Conservation (phyloP, 352 stramenopile genomes). For the Globisporangium carolinianum region DNA sequence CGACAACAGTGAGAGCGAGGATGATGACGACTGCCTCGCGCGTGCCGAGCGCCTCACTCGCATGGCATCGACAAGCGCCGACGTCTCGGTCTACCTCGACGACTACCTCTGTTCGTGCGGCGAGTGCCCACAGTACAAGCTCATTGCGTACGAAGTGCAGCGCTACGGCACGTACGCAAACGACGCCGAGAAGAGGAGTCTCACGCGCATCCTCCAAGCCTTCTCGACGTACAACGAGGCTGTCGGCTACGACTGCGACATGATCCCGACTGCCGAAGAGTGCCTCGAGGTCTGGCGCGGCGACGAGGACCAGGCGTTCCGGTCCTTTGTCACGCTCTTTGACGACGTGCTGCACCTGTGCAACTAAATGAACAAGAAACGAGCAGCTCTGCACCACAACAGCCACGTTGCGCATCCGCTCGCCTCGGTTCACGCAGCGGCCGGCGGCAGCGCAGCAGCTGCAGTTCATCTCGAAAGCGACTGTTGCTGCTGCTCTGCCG, state of each 20-base stretch:
- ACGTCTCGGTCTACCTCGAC: constrained; percentile 31
- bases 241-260: constrained; percentile 38
- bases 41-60: constrained; percentile 22
- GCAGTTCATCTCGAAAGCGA: neutral
- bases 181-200: constrained; percentile 23
- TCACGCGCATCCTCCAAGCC: constrained; percentile 48
- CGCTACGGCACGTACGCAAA: constrained; percentile 21
- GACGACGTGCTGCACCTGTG: constrained; percentile 48
- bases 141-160: constrained; percentile 40
- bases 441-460: neutral
- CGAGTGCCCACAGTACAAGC: constrained; percentile 50
- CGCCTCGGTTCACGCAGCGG: constrained; percentile 1
- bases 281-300: constrained; percentile 51
- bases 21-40: constrained; percentile 24
- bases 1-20: constrained; percentile 14
- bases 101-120: constrained; percentile 63
- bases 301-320: constrained; percentile 58
- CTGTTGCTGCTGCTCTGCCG: neutral
- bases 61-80: constrained; percentile 18
- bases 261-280: constrained; percentile 46
- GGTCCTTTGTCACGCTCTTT: constrained; percentile 50
- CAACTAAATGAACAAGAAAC: neutral
- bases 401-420: neutral
- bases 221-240: constrained; percentile 75
- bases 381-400: too few species aligned